A percentile compares a stretch with the other conserved stretches of the same genome.
Conservation (phyloP, 2,329 filamentous ascomycete genomes). For the Cryphonectria nitschkei region DNA sequence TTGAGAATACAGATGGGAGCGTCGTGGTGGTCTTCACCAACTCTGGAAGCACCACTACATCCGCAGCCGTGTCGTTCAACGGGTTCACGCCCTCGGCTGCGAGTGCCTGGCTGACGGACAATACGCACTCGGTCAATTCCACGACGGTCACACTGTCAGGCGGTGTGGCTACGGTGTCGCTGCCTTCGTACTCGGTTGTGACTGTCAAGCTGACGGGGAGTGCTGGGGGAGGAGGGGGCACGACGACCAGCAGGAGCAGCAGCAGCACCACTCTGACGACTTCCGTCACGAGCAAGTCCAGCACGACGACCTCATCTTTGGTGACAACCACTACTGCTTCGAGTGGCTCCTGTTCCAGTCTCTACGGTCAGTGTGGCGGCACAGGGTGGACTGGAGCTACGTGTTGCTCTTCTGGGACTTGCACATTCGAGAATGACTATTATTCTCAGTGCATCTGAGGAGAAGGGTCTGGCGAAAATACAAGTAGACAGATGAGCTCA, state of each 20-base stretch:
- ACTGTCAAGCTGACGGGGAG: conserved; percentile 32
- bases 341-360: conserved; percentile 12
- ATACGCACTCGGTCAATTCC: conserved; percentile 34
- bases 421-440: conserved; percentile 45
- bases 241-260: conserved; percentile 9
- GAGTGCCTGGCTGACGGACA: conserved; percentile 44
- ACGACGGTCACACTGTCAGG: conserved; percentile 30
- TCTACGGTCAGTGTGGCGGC: conserved; percentile 28
- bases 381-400: conserved; percentile 34
- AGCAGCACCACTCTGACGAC: background rate
- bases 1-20: conserved; percentile 40
- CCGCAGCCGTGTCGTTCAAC: conserved; percentile 36
- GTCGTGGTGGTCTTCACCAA: conserved; percentile 40
- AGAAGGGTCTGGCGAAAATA: background rate
- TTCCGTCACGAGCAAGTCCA: background rate
- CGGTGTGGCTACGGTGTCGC: conserved; percentile 31
- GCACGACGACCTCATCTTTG: conserved; percentile 1
- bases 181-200: conserved; percentile 33
- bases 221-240: conserved; percentile 12
- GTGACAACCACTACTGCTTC: conserved; percentile 11
- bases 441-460: conserved; percentile 34
- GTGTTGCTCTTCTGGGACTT: conserved; percentile 48
- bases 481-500: no score
- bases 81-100: conserved; percentile 36
- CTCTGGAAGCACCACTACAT: conserved; percentile 34